These are phyloP conservation scores for Rhodotorula sp. DNA, from an alignment of 1,284 basidiomycete genomes.

Conservation along the genomic window DNA sequence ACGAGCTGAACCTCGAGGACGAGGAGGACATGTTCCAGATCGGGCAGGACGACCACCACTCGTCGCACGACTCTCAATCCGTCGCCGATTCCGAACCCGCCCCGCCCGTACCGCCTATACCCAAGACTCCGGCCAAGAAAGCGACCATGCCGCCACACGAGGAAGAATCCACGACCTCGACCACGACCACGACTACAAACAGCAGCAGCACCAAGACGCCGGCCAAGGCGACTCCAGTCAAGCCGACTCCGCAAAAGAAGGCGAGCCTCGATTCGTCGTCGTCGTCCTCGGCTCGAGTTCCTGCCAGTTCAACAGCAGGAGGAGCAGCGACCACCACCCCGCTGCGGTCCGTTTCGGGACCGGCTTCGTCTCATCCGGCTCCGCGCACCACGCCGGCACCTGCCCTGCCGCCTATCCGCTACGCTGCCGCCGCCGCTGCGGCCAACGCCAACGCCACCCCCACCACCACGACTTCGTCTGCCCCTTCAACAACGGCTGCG, in stretches of 20 bases:
- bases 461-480: not conserved
- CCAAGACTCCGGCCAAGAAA: slow-evolving; percentile 41
- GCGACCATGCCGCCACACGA: not conserved
- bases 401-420: slow-evolving; percentile 72
- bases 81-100: slow-evolving; percentile 50
- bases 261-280: slow-evolving; percentile 43
- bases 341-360: slow-evolving; percentile 35
- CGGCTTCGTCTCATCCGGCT: slow-evolving; percentile 49
- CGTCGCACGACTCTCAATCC: slow-evolving; percentile 55
- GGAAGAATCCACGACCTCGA: not conserved
- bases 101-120: slow-evolving; percentile 40
- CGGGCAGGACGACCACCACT: slow-evolving; percentile 61
- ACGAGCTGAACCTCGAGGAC: slow-evolving; percentile 95
- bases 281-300: slow-evolving; percentile 29
- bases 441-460: slow-evolving; percentile 52
- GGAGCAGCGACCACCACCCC: slow-evolving; percentile 28
- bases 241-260: slow-evolving; percentile 44
- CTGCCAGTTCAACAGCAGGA: slow-evolving; percentile 15
- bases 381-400: slow-evolving; percentile 55
- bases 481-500: slow-evolving; percentile 3
- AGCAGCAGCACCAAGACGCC: slow-evolving; percentile 12
- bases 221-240: slow-evolving; percentile 28
- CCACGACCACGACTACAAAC: not conserved
- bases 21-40: slow-evolving; percentile 85
- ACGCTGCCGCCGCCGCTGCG: slow-evolving; percentile 80